Base-by-base conservation (phyloP, 495 filamentous ascomycete species). In the Penicillium diatomitis region DNA sequence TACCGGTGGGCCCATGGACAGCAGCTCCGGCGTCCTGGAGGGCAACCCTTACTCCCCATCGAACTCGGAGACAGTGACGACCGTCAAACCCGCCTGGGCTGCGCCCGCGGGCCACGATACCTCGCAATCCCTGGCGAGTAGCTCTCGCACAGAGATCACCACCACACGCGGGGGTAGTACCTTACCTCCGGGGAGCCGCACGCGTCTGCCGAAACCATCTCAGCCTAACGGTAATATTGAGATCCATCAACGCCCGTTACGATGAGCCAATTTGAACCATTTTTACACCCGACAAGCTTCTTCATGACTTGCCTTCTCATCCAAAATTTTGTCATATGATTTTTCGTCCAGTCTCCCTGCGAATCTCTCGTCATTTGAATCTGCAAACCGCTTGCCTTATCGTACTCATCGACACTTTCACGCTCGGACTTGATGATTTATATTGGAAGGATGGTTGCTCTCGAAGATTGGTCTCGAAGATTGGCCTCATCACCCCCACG, bases 121-220 rank as follows among this genome's bases (percentile, higher is more conserved):
- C 32, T 40, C 37, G 0, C 47, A 43, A 29, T 10, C 47, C 1
- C 48, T 65, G 27, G 63, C 62, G 2, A 66, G 62, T 48, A 67
- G 62, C 40, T 70, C 69, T 2, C 60, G 53, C 8, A 63, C 69
- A 3, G 59, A 63, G 4, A 38, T 70, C 20, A 49, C 47, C 4
- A 32, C 48, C 5, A 39, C 52, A 0, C 50, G 50, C 42, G 20
- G 20, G 20, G 44, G 28, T 34, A 43, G 50, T 27, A 30, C 33
- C 4, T 45, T 47, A 29, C 45, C 39, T 8, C 51, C 41, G 3
- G 47, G 47, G 4, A 53, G 43, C 32, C 58, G 53, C 28, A 42
- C 49, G 10, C 57, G 58, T 8, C 44, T 67, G 48, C 60, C 61
- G 30, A 66, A 64, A 47, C 7, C 39, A 1, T 35, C 49, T 8